phyloP scores from a whole-genome alignment of 139 green algal species.

The Haematococcus lacustris region DNA sequence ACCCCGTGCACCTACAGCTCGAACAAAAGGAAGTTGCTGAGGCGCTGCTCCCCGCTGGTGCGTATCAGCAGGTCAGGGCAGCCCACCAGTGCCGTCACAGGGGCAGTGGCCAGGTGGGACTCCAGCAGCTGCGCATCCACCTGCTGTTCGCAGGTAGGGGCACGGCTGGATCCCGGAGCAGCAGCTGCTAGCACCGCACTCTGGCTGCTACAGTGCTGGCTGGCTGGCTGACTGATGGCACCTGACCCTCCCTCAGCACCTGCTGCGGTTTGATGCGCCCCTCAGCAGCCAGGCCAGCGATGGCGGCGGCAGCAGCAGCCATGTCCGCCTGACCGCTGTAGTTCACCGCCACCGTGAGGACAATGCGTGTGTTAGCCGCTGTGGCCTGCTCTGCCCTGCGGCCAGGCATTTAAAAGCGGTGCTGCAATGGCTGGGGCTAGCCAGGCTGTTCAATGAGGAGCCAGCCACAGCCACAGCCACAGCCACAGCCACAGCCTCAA shows the following conservation, averaged over 20 bases:
- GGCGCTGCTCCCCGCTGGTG: constrained; percentile 68
- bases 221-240: background rate
- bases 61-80: constrained; percentile 69
- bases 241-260: constrained; percentile 7
- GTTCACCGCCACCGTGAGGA: constrained; percentile 42
- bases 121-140: constrained; percentile 28
- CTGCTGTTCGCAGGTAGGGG: constrained; percentile 6
- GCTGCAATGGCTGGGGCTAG: background rate
- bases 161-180: background rate
- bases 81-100: constrained; percentile 11
- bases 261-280: constrained; percentile 44
- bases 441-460: background rate
- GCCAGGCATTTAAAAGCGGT: background rate
- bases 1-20: constrained; percentile 38
- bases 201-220: background rate
- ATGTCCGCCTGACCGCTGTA: constrained; percentile 68
- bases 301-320: constrained; percentile 31
- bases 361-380: constrained; percentile 15
- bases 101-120: constrained; percentile 16
- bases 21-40: constrained; percentile 83
- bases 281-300: constrained; percentile 41
- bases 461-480: background rate
- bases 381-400: constrained; percentile 24
- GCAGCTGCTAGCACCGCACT: background rate
- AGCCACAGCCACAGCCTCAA: background rate